Evolutionary conservation across 108 stramenopile genomes (phyloP).

Genomic region (Skeletonema grethae): DNA sequence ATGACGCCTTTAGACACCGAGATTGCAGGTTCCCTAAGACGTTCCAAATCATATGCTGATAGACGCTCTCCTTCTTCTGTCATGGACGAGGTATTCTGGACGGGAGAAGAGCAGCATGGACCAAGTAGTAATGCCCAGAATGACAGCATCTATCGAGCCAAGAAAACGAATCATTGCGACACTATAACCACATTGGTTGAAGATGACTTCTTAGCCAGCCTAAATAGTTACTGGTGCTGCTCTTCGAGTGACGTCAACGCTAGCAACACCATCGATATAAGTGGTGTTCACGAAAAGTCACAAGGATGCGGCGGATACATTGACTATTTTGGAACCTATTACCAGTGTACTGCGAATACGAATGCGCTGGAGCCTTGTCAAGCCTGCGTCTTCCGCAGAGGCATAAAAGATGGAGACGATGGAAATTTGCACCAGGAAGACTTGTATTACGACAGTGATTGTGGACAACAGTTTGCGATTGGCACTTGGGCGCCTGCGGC

Average conservation of each 20-base stretch:
- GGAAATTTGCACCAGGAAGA: conserved; percentile 6
- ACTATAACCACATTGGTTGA: neutral
- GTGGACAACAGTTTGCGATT: conserved; percentile 23
- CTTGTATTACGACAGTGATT: conserved; percentile 51
- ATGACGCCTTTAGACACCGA: neutral
- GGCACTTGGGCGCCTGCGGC: neutral
- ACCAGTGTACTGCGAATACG: conserved; percentile 11
- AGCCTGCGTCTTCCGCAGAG: conserved; percentile 42
- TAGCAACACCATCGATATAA: neutral
- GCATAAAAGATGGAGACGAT: conserved; percentile 7
- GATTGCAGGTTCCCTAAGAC: neutral
- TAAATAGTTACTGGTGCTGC: conserved; percentile 5
- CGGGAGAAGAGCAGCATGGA: neutral
- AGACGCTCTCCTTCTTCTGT: conserved; percentile 2
- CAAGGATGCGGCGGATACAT: conserved; percentile 38
- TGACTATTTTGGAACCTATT: conserved; percentile 37
- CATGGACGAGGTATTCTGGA: neutral
- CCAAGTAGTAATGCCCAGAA: neutral
- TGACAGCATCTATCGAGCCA: neutral
- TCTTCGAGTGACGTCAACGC: neutral
- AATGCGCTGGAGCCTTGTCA: conserved; percentile 21
- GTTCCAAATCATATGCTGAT: neutral
- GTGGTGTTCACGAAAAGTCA: neutral
- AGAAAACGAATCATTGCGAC: neutral
- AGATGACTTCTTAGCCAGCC: neutral